Evolutionary conservation across 1,284 basidiomycete genomes (phyloP).

Genomic region (Ustilago crameri): DNA sequence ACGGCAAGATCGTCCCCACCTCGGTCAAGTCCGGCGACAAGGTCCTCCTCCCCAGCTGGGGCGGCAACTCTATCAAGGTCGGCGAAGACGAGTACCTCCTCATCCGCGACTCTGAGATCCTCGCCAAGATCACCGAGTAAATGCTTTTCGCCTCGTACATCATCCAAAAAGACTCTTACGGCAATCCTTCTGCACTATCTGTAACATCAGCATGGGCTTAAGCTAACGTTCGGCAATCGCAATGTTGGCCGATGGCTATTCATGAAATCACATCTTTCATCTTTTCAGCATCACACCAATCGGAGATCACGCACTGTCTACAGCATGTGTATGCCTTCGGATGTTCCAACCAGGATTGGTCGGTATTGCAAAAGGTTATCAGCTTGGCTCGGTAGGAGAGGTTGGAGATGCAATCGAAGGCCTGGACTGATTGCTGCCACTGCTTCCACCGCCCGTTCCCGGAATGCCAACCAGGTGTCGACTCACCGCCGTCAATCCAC

Average conservation of each 20-base stretch:
- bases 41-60: slow-evolving; percentile 93
- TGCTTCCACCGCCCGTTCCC: slow-evolving; percentile 1
- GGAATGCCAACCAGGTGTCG: slow-evolving; percentile 41
- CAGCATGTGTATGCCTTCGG: background rate
- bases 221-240: background rate
- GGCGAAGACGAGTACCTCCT: slow-evolving; percentile 96
- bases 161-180: background rate
- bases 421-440: background rate
- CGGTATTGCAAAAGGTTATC: background rate
- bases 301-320: background rate
- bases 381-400: background rate
- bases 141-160: slow-evolving; percentile 1
- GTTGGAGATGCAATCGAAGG: background rate
- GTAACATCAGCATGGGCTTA: slow-evolving; percentile 26
- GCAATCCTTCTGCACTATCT: slow-evolving; percentile 5
- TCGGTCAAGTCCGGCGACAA: slow-evolving; percentile 88
- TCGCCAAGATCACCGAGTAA: slow-evolving; percentile 96
- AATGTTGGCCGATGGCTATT: background rate
- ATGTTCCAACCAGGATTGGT: background rate
- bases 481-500: slow-evolving; percentile 52
- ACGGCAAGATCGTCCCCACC: slow-evolving; percentile 82
- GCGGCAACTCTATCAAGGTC: slow-evolving; percentile 93
- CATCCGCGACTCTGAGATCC: slow-evolving; percentile 94
- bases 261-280: slow-evolving; percentile 10
- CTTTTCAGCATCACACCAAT: slow-evolving; percentile 11